Evolutionary conservation across 148 eudicot genomes (phyloP).

Genomic region (Oxyria digyna): DNA sequence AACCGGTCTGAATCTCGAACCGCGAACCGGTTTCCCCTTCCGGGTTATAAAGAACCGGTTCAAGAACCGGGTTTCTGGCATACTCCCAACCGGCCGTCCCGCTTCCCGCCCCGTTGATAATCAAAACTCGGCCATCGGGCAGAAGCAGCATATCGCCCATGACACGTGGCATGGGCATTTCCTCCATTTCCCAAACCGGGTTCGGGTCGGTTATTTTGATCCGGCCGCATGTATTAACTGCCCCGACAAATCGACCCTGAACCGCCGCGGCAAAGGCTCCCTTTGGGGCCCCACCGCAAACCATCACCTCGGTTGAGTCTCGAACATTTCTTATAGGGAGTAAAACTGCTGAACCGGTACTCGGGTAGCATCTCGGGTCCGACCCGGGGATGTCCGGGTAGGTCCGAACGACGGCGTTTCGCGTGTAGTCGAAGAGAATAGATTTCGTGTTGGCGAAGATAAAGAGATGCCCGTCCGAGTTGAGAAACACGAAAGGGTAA

Average conservation of each 20-base stretch:
- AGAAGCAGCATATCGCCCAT: constrained; percentile 75
- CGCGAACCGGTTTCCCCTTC: constrained; percentile 15
- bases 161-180: constrained; percentile 68
- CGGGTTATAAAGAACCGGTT: constrained; percentile 46
- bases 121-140: constrained; percentile 53
- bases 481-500: constrained; percentile 67
- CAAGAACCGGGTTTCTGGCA: constrained; percentile 42
- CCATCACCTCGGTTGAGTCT: constrained; percentile 44
- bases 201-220: constrained; percentile 26
- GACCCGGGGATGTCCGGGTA: constrained; percentile 53
- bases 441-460: constrained; percentile 71
- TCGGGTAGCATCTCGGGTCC: constrained; percentile 55
- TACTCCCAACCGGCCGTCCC: constrained; percentile 93
- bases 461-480: constrained; percentile 54
- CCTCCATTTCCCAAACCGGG: constrained; percentile 59
- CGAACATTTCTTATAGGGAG: constrained; percentile 31
- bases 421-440: constrained; percentile 32
- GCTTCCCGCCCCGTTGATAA: constrained; percentile 53
- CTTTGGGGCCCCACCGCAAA: constrained; percentile 69
- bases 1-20: constrained; percentile 39
- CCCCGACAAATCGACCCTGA: constrained; percentile 20
- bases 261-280: constrained; percentile 30
- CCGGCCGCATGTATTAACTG: constrained; percentile 43
- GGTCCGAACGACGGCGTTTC: constrained; percentile 20
- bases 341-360: constrained; percentile 66